These are phyloP conservation scores for Xylariaceae sp. DNA, from an alignment of 2,329 filamentous ascomycete species.

Conservation along the genomic window DNA sequence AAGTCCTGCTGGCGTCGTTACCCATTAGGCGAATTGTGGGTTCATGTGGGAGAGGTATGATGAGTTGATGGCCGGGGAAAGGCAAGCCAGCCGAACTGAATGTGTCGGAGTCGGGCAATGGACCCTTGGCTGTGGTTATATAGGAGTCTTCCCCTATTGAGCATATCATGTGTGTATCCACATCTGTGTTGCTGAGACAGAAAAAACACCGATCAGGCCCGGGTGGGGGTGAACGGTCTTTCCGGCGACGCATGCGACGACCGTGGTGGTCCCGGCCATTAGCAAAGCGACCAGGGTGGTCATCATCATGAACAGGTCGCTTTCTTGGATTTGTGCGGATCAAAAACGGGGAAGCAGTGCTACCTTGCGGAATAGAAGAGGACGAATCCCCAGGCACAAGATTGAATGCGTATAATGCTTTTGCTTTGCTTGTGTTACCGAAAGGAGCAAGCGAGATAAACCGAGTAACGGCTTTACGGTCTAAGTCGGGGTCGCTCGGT, in stretches of 20 bases:
- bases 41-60: slow-evolving; percentile 84
- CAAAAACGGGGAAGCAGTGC: slow-evolving; percentile 75
- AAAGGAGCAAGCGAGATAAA: slow-evolving; percentile 88
- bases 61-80: slow-evolving; percentile 85
- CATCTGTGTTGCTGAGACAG: slow-evolving; percentile 84
- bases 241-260: slow-evolving; percentile 48
- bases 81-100: slow-evolving; percentile 66
- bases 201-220: slow-evolving; percentile 89
- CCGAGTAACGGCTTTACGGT: slow-evolving; percentile 69
- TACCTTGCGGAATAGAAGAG: slow-evolving; percentile 65
- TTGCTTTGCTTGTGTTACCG: slow-evolving; percentile 76
- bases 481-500: slow-evolving; percentile 42
- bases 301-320: slow-evolving; percentile 52
- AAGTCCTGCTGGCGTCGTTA: slow-evolving; percentile 63
- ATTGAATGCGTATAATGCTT: slow-evolving; percentile 77
- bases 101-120: slow-evolving; percentile 71
- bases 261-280: slow-evolving; percentile 49
- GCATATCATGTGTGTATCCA: slow-evolving; percentile 85
- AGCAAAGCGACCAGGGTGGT: slow-evolving; percentile 58
- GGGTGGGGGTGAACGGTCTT: slow-evolving; percentile 58
- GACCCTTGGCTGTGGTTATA: slow-evolving; percentile 89
- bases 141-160: slow-evolving; percentile 88
- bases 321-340: slow-evolving; percentile 55
- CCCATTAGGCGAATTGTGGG: slow-evolving; percentile 73
- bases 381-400: slow-evolving; percentile 67